Conservation (phyloP, 352 stramenopile species). For the Phytopythium delawarense region DNA sequence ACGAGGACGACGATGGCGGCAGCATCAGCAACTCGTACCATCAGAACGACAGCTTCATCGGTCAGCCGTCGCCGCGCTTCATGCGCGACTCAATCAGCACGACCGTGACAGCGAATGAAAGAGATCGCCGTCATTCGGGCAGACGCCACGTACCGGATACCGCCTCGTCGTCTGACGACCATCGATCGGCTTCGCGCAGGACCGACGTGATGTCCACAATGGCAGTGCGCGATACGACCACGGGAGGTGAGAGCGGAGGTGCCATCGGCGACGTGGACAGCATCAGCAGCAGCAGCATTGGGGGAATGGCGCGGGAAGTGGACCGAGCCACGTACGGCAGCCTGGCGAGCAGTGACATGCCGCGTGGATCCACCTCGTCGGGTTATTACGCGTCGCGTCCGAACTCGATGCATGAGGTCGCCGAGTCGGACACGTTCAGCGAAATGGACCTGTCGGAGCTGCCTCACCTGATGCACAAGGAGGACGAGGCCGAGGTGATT, state of each 20-base stretch:
- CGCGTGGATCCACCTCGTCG: conserved; percentile 6
- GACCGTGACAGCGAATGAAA: neutral
- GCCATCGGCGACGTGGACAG: neutral
- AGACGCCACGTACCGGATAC: neutral
- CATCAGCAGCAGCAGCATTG: conserved; percentile 6
- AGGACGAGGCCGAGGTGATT: conserved; percentile 20
- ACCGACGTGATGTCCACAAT: conserved; percentile 11
- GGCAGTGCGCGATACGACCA: neutral
- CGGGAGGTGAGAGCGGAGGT: neutral
- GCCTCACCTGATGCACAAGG: conserved; percentile 67
- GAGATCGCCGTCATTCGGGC: neutral
- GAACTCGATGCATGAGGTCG: conserved; percentile 49
- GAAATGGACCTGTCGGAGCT: conserved; percentile 70
- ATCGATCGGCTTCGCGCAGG: conserved; percentile 4
- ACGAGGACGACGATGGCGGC: conserved; percentile 11
- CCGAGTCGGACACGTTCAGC: conserved; percentile 68
- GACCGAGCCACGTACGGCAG: conserved; percentile 25
- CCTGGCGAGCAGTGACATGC: conserved; percentile 21
- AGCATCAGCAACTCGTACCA: conserved; percentile 18
- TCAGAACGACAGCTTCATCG: conserved; percentile 14
- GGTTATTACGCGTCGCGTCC: conserved; percentile 20
- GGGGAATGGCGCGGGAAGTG: conserved; percentile 5
- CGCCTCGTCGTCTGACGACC: neutral
- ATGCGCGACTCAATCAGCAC: conserved; percentile 24
- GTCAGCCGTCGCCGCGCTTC: conserved; percentile 10